A percentile compares a stretch with the other conserved stretches of the same genome.
These are phyloP conservation scores for Ogataea allantospora DNA, from an alignment of 805 yeast species.

Conservation along the genomic window DNA sequence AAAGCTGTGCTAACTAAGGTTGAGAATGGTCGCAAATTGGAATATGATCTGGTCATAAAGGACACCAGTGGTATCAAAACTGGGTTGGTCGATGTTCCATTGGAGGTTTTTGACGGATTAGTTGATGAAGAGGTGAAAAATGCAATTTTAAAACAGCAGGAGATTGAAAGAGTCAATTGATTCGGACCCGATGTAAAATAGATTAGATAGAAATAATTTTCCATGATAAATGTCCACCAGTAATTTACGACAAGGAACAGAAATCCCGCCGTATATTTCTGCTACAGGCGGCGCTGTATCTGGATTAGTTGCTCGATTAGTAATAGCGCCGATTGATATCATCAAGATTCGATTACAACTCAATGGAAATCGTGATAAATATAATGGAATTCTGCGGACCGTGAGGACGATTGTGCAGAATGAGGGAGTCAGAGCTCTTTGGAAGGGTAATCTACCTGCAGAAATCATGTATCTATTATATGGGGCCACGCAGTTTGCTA, in stretches of 20 bases:
- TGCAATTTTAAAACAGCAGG: conserved; percentile 64
- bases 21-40: conserved; percentile 35
- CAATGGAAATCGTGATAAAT: conserved; percentile 36
- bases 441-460: conserved; percentile 97
- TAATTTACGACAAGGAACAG: conserved; percentile 41
- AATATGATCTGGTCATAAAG: conserved; percentile 46
- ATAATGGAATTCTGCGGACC: conserved; percentile 38
- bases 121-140: conserved; percentile 54
- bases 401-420: conserved; percentile 44
- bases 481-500: conserved; percentile 81
- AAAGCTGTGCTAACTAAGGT: conserved; percentile 33
- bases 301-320: conserved; percentile 53
- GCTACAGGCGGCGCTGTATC: conserved; percentile 69
- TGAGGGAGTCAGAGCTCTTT: conserved; percentile 67
- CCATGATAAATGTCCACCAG: conserved; percentile 17
- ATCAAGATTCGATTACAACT: conserved; percentile 75
- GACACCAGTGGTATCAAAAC: conserved; percentile 47
- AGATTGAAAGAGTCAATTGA: conserved; percentile 40
- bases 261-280: conserved; percentile 52
- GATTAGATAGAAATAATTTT: conserved; percentile 1
- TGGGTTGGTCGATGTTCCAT: conserved; percentile 62
- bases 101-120: conserved; percentile 54
- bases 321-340: conserved; percentile 76
- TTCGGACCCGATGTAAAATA: conserved; percentile 5
- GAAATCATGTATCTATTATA: conserved; percentile 79